A percentile compares a stretch with the other conserved stretches of the same genome.
These are phyloP conservation scores for Neofusicoccum laricinum DNA, from an alignment of 2,329 filamentous ascomycete genomes.

Conservation along the genomic window DNA sequence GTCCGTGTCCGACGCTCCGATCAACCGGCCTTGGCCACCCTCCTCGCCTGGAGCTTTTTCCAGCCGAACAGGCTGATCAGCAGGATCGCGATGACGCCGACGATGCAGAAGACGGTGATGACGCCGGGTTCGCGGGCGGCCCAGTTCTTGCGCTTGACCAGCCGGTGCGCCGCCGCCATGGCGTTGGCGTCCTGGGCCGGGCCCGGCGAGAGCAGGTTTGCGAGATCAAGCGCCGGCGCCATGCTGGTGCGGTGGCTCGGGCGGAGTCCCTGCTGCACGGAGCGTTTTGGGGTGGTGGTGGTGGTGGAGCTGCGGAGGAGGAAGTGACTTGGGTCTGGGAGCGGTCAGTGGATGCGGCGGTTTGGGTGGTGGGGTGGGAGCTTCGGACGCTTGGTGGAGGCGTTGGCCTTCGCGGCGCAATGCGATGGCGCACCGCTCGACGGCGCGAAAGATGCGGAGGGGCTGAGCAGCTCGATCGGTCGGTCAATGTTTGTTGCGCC, in stretches of 20 bases:
- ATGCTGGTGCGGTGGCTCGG: neutral
- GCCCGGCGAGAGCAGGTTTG: neutral
- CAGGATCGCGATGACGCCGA: conserved; percentile 54
- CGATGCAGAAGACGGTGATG: conserved; percentile 61
- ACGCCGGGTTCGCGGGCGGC: conserved; percentile 57
- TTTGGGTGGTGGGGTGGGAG: no score
- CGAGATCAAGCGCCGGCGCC: conserved; percentile 12
- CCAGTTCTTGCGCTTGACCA: conserved; percentile 57
- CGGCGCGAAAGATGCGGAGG: no score
- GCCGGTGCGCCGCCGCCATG: conserved; percentile 33
- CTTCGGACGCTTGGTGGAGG: no score
- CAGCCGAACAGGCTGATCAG: conserved; percentile 51
- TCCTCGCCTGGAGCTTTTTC: conserved; percentile 38
- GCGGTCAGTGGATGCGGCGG: no score
- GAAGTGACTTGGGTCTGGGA: no score
- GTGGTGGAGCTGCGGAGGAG: neutral
- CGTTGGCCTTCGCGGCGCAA: no score
- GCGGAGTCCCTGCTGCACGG: no score
- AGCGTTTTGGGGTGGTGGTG: no score
- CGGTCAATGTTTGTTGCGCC: no score
- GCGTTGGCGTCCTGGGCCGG: conserved; percentile 27
- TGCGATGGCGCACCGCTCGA: no score
- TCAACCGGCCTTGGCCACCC: conserved; percentile 3
- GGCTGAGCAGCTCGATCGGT: no score
- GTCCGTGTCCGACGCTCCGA: no score